Evolutionary conservation across 176 grass and related monocot genomes (phyloP), one percentile per base, ranked within the genome.

Genomic region (Carex scoparia): DNA sequence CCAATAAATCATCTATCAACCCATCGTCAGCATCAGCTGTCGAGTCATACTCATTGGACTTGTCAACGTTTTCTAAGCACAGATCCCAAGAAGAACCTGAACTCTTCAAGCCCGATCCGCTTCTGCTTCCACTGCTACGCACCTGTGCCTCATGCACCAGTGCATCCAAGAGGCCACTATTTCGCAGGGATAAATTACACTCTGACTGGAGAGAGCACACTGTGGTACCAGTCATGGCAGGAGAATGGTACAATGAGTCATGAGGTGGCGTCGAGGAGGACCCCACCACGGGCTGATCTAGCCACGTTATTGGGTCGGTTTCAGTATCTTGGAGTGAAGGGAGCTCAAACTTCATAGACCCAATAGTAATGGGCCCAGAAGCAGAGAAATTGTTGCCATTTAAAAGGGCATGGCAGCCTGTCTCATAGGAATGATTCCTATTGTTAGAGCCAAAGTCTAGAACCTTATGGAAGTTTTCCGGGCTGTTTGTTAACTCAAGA

Each of bases 271-370:
- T 83, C 14, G 85, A 65, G 80, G 92, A 74, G 80, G 72, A 28
- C 46, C 53, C 74, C 14, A 55, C 88, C 65, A 89, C 63, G 54
- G 87, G 80, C 78, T 79, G 86, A 76, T 94, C 89, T 86, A 93
- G 80, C 89, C 93, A 98, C 80, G 85, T 87, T 84, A 79, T 90
- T 71, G 86, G 83, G 73, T 98, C 91, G 76, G 93, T 90, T 90
- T 93, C 89, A 32, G 88, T 89, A 99, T 95, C 91, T 99, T 99
- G 96, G 96, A 95, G 90, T 99, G 93, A 99, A 99, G 96, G 96
- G 96, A 99, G 96, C 96, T 99, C 96, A 89, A 88, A 90, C 96
- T 99, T 93, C 91, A 85, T 83, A 81, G 90, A 72, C 89, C 88
- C 87, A 90, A 59, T 85, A 84, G 46, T 79, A 86, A 80, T 30